Evolutionary conservation across 257 asterid species (phyloP).

Genomic region (Przewalskia tangutica): DNA sequence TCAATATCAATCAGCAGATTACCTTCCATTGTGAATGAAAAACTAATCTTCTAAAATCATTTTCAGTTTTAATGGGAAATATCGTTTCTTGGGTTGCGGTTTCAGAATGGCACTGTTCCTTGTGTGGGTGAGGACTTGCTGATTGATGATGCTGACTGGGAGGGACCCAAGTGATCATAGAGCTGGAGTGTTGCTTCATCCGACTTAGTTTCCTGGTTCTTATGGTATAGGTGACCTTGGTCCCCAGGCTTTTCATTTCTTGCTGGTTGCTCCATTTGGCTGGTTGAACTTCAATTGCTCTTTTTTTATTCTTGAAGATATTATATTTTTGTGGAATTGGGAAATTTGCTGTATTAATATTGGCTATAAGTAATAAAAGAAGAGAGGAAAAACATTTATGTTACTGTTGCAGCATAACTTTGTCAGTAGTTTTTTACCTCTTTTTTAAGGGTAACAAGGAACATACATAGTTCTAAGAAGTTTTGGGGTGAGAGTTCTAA

Average conservation of each 20-base stretch:
- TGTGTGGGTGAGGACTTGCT: slow-evolving; percentile 73
- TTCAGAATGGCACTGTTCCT: slow-evolving; percentile 21
- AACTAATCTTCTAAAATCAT: not conserved
- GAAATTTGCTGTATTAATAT: not conserved
- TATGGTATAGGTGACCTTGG: slow-evolving; percentile 91
- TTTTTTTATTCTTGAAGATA: not conserved
- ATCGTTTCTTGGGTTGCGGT: slow-evolving; percentile 10
- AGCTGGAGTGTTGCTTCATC: slow-evolving; percentile 88
- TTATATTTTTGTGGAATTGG: not conserved
- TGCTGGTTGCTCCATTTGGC: slow-evolving; percentile 97
- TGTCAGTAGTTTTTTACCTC: too few species aligned
- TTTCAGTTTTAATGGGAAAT: not conserved
- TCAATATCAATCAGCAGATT: not conserved
- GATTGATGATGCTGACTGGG: slow-evolving; percentile 52
- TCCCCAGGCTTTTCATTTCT: slow-evolving; percentile 54
- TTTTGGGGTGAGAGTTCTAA: slow-evolving; percentile 55
- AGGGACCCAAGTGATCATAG: slow-evolving; percentile 36
- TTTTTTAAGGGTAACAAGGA: too few species aligned
- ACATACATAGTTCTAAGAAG: slow-evolving; percentile 41
- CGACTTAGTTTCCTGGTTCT: slow-evolving; percentile 89
- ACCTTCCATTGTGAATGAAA: not conserved
- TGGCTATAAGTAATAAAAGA: too few species aligned
- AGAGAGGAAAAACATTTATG: too few species aligned
- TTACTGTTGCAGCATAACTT: too few species aligned
- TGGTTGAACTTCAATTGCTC: slow-evolving; percentile 31